Evolutionary conservation across 331 rosid genomes (phyloP), one percentile per base, ranked within the genome.

Genomic region (Rosa hybrid): DNA sequence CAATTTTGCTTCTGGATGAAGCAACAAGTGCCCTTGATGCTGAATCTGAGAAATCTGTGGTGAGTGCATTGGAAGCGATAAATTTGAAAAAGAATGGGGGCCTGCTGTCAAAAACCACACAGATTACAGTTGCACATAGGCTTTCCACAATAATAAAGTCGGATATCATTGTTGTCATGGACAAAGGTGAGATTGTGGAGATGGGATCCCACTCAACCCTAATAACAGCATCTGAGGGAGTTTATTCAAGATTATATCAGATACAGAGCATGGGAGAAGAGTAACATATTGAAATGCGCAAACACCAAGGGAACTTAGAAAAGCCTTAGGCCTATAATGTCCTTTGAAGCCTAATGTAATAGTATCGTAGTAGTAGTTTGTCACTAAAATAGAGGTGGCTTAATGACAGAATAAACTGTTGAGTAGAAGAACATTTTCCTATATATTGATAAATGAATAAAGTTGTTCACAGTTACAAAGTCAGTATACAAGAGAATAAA

Each of bases 21-120:
- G 97, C 98, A 84, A 94, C 98, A 41, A 94, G 98, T 85, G 97
- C 97, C 49, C 94, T 94, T 41, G 97, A 94, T 90, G 92, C 92
- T 13, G 97, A 94, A 77, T 92, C 97, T 8, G 98, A 94, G 86
- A 84, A 86, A 89, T 84, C 80, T 74, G 83, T 92, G 13, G 88
- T 91, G 72, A 90, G 72, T 7, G 92, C 98, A 80, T 81, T 94
- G 83, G 90, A 74, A 79, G 83, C 93, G 39, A 87, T 88, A 74
- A 85, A 81, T 62, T 71, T 48, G 77, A 87, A 83, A 75, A 87
- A 72, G 18, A 85, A 72, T 8, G 84, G 72, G 38, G 88, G 86
- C 45, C 78, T 76, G 63, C 56, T 84, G 77, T 83, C 91, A 77
- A 84, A 82, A 83, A 87, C 83, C 76, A 92, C 97, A 57, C 96